phyloP scores from a whole-genome alignment of 116 monocot species.

The Iris pallida region DNA sequence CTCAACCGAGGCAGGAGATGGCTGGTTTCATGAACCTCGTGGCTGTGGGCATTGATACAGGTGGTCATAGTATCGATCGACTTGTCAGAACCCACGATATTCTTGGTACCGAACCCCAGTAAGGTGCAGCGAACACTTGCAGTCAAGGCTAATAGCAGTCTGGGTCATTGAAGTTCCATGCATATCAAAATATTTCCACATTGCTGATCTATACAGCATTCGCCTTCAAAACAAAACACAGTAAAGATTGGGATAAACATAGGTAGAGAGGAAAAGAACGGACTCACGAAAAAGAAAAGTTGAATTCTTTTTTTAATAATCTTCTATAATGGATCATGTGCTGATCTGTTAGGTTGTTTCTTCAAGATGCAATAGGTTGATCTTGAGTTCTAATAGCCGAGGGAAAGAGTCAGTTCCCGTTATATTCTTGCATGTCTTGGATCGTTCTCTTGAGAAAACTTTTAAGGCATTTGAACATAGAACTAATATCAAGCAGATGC shows the following conservation, averaged over 20 bases:
- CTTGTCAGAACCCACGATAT: neutral
- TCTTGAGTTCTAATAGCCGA: too few species aligned
- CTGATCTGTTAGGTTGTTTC: too few species aligned
- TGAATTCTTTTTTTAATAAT: neutral
- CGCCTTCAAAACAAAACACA: neutral
- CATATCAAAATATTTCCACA: neutral
- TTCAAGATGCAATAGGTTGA: too few species aligned
- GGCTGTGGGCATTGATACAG: slow-evolving; percentile 3
- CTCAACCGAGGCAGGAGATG: neutral
- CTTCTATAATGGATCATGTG: too few species aligned
- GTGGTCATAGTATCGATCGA: neutral
- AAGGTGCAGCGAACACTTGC: neutral
- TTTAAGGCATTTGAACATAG: too few species aligned
- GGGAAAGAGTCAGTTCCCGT: too few species aligned
- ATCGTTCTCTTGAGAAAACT: too few species aligned
- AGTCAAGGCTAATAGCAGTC: neutral
- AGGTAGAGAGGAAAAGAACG: neutral
- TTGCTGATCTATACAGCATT: neutral
- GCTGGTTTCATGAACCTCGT: neutral
- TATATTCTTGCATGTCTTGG: too few species aligned
- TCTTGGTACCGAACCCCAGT: neutral
- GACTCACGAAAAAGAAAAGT: neutral
- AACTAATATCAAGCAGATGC: too few species aligned
- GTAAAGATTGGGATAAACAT: neutral
- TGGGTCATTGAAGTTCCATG: neutral